Evolutionary conservation across 1,139 yeast species (phyloP).

Genomic region (Pichia sp.): DNA sequence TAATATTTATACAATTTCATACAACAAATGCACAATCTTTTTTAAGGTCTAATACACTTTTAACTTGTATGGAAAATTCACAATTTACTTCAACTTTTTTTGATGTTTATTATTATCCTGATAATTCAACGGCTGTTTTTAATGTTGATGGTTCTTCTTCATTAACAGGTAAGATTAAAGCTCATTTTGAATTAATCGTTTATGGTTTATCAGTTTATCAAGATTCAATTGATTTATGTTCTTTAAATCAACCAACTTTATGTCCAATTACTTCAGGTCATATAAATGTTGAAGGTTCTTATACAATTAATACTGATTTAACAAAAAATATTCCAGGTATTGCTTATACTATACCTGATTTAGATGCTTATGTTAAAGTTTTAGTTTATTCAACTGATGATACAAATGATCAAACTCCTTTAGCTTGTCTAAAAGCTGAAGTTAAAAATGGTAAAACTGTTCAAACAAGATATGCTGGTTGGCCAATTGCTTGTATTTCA

Average conservation of each 20-base stretch:
- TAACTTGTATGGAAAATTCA: slow-evolving; percentile 91
- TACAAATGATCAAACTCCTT: slow-evolving; percentile 33
- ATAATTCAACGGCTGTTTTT: slow-evolving; percentile 54
- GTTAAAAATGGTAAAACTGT: slow-evolving; percentile 89
- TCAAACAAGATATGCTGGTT: slow-evolving; percentile 87
- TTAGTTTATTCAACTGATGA: slow-evolving; percentile 48
- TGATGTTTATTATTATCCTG: slow-evolving; percentile 67
- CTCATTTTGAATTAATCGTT: slow-evolving; percentile 62
- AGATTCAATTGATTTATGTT: slow-evolving; percentile 58
- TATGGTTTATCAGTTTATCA: slow-evolving; percentile 74
- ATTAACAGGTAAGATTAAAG: slow-evolving; percentile 66
- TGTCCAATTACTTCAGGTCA: slow-evolving; percentile 91
- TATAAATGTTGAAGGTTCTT: slow-evolving; percentile 58
- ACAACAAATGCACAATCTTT: slow-evolving; percentile 18
- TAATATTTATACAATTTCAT: neutral
- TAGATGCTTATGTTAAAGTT: slow-evolving; percentile 87
- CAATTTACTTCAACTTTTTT: slow-evolving; percentile 84
- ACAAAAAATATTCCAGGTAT: slow-evolving; percentile 62
- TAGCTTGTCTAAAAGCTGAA: slow-evolving; percentile 92
- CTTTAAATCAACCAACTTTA: slow-evolving; percentile 42
- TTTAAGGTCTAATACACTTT: slow-evolving; percentile 62
- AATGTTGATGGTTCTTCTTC: slow-evolving; percentile 77
- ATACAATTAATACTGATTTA: slow-evolving; percentile 39
- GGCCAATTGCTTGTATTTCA: slow-evolving; percentile 94
- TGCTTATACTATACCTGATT: slow-evolving; percentile 87